phyloP scores from a whole-genome alignment of 805 yeast species.

The Cyberlindnera xishuangbannaensis region DNA sequence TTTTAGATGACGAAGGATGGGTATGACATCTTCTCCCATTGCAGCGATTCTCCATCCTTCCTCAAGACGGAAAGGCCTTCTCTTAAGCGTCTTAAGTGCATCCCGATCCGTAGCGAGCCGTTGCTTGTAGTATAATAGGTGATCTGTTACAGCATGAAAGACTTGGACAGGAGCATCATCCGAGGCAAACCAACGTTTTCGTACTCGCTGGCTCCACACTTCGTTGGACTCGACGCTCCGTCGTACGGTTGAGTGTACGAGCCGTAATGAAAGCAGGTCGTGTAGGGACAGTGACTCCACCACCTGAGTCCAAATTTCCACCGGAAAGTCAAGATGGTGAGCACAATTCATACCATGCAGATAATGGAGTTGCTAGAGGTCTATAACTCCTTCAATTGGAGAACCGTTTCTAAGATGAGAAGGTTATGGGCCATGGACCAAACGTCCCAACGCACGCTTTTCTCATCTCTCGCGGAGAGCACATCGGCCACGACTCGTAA shows the following conservation, averaged over 20 bases:
- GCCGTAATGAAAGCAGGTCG: slow-evolving; percentile 14
- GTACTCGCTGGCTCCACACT: slow-evolving; percentile 13
- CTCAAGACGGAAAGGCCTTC: slow-evolving; percentile 5
- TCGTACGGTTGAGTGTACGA: slow-evolving; percentile 3
- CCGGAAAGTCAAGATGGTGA: slow-evolving; percentile 14
- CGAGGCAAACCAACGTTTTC: slow-evolving; percentile 12
- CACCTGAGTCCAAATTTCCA: slow-evolving; percentile 17
- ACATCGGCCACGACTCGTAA: too few species aligned
- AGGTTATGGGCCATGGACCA: too few species aligned
- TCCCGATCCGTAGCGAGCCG: slow-evolving; percentile 8
- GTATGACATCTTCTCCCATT: slow-evolving; percentile 6
- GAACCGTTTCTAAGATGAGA: too few species aligned
- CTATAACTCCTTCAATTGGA: background rate
- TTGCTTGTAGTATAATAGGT: slow-evolving; percentile 2
- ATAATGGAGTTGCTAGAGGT: background rate
- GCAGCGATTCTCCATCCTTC: slow-evolving; percentile 8
- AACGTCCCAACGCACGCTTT: too few species aligned
- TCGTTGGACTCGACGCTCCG: slow-evolving; percentile 8
- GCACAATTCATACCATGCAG: slow-evolving; percentile 32
- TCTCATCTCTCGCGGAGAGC: too few species aligned
- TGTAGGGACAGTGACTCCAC: slow-evolving; percentile 1
- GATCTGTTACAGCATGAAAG: too few species aligned
- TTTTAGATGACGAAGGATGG: slow-evolving; percentile 11
- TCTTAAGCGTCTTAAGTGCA: background rate
- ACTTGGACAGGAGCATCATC: slow-evolving; percentile 10